Percentiles rank a stretch among this genome's conserved stretches.
Evolutionary conservation across 176 grass and related monocot genomes (phyloP).

Genomic region (Luzula sylvatica): DNA sequence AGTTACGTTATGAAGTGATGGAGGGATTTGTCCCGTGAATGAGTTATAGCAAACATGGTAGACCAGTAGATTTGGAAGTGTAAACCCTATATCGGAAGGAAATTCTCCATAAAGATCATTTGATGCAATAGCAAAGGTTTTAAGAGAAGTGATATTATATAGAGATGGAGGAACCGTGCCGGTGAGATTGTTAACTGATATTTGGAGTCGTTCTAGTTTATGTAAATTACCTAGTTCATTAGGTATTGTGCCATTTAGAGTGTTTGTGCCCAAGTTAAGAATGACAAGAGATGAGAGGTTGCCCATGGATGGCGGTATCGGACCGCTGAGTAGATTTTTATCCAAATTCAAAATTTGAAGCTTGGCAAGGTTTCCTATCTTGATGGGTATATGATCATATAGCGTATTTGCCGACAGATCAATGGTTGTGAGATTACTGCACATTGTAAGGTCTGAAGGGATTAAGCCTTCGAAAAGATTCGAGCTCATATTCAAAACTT

Average conservation of each 20-base stretch:
- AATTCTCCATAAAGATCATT: conserved; percentile 32
- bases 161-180: conserved; percentile 22
- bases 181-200: conserved; percentile 30
- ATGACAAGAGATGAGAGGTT: conserved; percentile 27
- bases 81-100: conserved; percentile 22
- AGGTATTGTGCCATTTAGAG: conserved; percentile 27
- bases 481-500: conserved; percentile 29
- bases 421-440: conserved; percentile 23
- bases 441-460: conserved; percentile 20
- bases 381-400: conserved; percentile 15
- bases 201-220: conserved; percentile 7
- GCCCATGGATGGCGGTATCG: conserved; percentile 24
- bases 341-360: conserved; percentile 20
- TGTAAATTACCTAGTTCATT: conserved; percentile 20
- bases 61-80: conserved; percentile 21
- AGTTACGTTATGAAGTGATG: conserved; percentile 36
- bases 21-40: conserved; percentile 27
- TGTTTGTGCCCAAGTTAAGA: conserved; percentile 30
- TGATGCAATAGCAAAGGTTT: conserved; percentile 14
- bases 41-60: conserved; percentile 30
- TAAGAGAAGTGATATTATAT: conserved; percentile 30
- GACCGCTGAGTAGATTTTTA: conserved; percentile 17
- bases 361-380: conserved; percentile 16
- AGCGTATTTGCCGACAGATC: conserved; percentile 28
- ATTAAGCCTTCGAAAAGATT: conserved; percentile 27